Percentiles rank a stretch among this genome's conserved stretches.
Conservation (phyloP, 805 yeast species). For the Ogataea paradorogensis region DNA sequence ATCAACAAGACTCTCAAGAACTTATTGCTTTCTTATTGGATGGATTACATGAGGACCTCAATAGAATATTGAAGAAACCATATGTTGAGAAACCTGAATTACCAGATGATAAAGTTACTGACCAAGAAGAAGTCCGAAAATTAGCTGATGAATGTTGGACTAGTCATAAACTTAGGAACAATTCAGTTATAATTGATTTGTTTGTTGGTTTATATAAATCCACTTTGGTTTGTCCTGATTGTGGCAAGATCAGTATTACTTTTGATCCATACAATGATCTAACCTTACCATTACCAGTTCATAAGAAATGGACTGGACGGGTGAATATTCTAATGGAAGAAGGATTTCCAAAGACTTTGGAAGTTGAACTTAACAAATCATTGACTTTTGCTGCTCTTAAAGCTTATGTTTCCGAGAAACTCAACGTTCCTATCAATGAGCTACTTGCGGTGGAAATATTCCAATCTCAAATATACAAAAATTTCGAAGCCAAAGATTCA, state of each 20-base stretch:
- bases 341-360: constrained; percentile 50
- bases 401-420: constrained; percentile 52
- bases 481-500: constrained; percentile 55
- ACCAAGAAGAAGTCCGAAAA: constrained; percentile 49
- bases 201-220: constrained; percentile 92
- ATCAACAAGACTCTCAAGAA: constrained; percentile 94
- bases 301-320: constrained; percentile 65
- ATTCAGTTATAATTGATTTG: constrained; percentile 78
- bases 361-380: constrained; percentile 68
- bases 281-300: constrained; percentile 83
- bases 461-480: constrained; percentile 63
- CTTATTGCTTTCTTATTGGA: constrained; percentile 84
- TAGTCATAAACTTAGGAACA: constrained; percentile 74
- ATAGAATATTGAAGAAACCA: constrained; percentile 79
- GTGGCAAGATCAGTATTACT: constrained; percentile 75
- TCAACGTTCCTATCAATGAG: constrained; percentile 34
- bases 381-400: constrained; percentile 64
- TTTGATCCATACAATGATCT: constrained; percentile 93
- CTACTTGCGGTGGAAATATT: constrained; percentile 61
- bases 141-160: constrained; percentile 80
- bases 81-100: constrained; percentile 85
- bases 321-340: constrained; percentile 61
- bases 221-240: constrained; percentile 82
- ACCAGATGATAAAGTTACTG: constrained; percentile 55
- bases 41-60: constrained; percentile 89